Conservation (phyloP, 2,329 filamentous ascomycete genomes). For the Hypocrella siamensis region DNA sequence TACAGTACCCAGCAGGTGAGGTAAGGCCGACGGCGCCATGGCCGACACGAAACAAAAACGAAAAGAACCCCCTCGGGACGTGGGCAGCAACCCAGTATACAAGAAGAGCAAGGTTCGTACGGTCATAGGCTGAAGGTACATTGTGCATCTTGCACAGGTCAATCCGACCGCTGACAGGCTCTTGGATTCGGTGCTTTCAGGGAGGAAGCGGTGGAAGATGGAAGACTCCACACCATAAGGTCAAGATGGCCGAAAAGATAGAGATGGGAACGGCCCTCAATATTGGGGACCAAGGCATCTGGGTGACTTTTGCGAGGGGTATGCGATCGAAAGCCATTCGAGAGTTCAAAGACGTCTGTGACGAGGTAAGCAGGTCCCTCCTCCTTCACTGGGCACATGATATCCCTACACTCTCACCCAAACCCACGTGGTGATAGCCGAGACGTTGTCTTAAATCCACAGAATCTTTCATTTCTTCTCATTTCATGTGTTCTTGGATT, state of each 20-base stretch:
- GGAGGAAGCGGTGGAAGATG: constrained; percentile 40
- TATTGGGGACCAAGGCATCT: constrained; percentile 57
- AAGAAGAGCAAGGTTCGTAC: constrained; percentile 25
- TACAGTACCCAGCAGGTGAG: too few relatives aligned
- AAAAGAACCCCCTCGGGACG: constrained; percentile 15
- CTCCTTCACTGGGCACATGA: background rate
- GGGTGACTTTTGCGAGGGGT: constrained; percentile 60
- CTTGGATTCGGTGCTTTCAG: constrained; percentile 11
- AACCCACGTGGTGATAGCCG: background rate
- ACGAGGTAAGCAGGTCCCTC: constrained; percentile 32
- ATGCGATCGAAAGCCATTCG: constrained; percentile 54
- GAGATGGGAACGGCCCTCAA: constrained; percentile 35
- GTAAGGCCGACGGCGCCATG: too few relatives aligned
- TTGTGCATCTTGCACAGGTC: too few relatives aligned
- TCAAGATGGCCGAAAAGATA: constrained; percentile 26
- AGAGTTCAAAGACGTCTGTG: constrained; percentile 51
- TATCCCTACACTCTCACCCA: too few relatives aligned
- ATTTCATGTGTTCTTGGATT: background rate
- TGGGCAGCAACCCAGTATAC: constrained; percentile 9
- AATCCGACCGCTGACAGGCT: too few relatives aligned
- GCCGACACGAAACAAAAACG: constrained; percentile 17
- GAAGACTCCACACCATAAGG: constrained; percentile 43
- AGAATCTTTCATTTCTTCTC: background rate
- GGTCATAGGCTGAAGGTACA: too few relatives aligned
- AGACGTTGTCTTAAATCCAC: too few relatives aligned